These are phyloP conservation scores for Gastrolobium villosum DNA, from an alignment of 306 rosid species.

Conservation along the genomic window DNA sequence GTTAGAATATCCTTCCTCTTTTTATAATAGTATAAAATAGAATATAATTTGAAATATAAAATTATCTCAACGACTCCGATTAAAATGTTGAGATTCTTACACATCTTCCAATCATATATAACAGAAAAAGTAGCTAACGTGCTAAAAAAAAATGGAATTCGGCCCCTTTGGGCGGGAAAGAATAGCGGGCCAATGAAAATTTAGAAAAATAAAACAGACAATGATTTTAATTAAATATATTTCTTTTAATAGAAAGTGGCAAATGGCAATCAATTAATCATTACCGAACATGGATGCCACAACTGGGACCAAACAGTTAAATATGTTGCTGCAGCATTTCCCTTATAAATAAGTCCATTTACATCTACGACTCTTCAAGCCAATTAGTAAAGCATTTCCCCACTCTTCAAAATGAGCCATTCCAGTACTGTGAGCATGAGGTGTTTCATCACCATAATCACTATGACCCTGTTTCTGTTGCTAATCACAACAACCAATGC, in stretches of 20 bases:
- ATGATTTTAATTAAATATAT: slow-evolving; percentile 23
- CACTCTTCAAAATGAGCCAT: slow-evolving; percentile 2
- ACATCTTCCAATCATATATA: slow-evolving; percentile 40
- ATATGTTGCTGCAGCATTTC: background rate
- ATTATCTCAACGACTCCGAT: background rate
- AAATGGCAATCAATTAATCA: slow-evolving; percentile 68
- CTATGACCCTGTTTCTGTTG: slow-evolving; percentile 39
- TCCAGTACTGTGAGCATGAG: slow-evolving; percentile 7
- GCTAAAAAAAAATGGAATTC: slow-evolving; percentile 39
- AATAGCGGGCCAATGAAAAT: slow-evolving; percentile 36
- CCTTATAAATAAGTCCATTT: background rate
- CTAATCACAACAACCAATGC: slow-evolving; percentile 23
- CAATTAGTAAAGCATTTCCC: background rate
- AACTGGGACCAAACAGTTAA: slow-evolving; percentile 61
- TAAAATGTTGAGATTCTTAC: background rate
- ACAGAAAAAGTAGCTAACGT: slow-evolving; percentile 34
- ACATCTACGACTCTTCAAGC: background rate
- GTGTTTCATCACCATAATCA: slow-evolving; percentile 14
- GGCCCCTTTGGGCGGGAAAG: slow-evolving; percentile 39
- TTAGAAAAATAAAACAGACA: slow-evolving; percentile 6
- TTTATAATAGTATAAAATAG: too few relatives aligned
- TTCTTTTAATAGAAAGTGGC: slow-evolving; percentile 17
- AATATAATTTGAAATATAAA: background rate
- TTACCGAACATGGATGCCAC: slow-evolving; percentile 93
- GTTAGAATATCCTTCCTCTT: too few relatives aligned